Percentiles rank a stretch among this genome's conserved stretches.
Conservation (phyloP, 768 basidiomycete genomes). For the Boletus barrowsii region DNA sequence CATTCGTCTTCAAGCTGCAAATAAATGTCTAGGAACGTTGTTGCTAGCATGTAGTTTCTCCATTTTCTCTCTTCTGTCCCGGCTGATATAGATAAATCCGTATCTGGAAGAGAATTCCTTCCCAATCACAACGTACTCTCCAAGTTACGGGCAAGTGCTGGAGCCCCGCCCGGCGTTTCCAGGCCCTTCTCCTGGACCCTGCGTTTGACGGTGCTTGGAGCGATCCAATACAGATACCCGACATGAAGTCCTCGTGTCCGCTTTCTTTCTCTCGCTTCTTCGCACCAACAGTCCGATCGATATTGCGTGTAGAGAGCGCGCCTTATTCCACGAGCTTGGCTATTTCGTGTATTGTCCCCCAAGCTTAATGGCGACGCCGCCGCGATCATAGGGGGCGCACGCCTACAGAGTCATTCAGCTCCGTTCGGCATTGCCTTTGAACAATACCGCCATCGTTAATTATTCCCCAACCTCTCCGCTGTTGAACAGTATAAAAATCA, state of each 20-base stretch:
- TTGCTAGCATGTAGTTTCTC: constrained; percentile 1
- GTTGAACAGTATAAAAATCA: constrained; percentile 27
- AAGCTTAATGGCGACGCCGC: constrained; percentile 26
- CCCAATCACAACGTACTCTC: constrained; percentile 1
- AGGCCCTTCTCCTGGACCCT: constrained; percentile 21
- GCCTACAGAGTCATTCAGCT: constrained; percentile 20
- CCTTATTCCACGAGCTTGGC: constrained; percentile 30
- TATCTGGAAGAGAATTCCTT: neutral
- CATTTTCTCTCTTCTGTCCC: neutral
- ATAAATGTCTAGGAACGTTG: constrained; percentile 4
- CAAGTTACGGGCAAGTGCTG: constrained; percentile 14
- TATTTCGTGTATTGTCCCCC: constrained; percentile 28
- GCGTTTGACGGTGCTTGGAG: constrained; percentile 27
- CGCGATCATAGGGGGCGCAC: constrained; percentile 29
- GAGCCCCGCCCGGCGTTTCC: constrained; percentile 22
- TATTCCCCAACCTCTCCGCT: constrained; percentile 17
- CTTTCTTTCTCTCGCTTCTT: constrained; percentile 31
- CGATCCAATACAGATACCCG: constrained; percentile 37
- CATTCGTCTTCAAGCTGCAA: neutral
- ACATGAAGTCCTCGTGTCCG: constrained; percentile 36
- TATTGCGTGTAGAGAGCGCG: constrained; percentile 33
- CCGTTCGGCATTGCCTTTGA: constrained; percentile 29
- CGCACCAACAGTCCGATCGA: constrained; percentile 33
- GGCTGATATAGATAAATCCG: neutral
- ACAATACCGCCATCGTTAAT: constrained; percentile 27